A percentile compares a stretch with the other conserved stretches of the same genome.
These are phyloP conservation scores for Didymella sp. DNA, from an alignment of 2,329 filamentous ascomycete species.

Conservation along the genomic window DNA sequence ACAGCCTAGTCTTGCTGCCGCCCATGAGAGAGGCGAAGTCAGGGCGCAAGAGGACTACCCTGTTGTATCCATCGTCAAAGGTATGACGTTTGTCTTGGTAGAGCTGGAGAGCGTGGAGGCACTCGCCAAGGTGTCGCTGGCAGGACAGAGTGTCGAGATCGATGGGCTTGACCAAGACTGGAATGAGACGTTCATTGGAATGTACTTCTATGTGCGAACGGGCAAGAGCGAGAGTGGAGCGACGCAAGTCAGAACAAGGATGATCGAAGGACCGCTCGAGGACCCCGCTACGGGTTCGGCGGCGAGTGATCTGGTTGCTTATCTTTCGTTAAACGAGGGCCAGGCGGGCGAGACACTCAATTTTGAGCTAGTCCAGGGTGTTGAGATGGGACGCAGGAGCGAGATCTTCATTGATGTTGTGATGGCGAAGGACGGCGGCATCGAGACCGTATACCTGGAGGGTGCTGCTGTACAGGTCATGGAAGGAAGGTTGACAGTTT, in stretches of 20 bases:
- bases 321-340: slow-evolving; percentile 53
- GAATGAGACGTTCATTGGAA: slow-evolving; percentile 60
- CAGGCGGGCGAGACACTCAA: slow-evolving; percentile 41
- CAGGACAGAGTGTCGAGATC: slow-evolving; percentile 40
- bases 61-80: slow-evolving; percentile 66
- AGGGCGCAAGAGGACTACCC: slow-evolving; percentile 35
- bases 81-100: slow-evolving; percentile 75
- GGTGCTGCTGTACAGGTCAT: slow-evolving; percentile 54
- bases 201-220: slow-evolving; percentile 66
- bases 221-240: slow-evolving; percentile 38
- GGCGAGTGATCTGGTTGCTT: slow-evolving; percentile 56
- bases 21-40: slow-evolving; percentile 22
- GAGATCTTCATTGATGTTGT: slow-evolving; percentile 57
- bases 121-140: slow-evolving; percentile 56
- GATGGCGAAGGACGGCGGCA: slow-evolving; percentile 46
- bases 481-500: slow-evolving; percentile 39
- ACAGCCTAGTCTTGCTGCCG: slow-evolving; percentile 47
- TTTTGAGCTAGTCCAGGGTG: slow-evolving; percentile 57
- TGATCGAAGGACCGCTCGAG: slow-evolving; percentile 62
- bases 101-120: slow-evolving; percentile 66
- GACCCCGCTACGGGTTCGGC: slow-evolving; percentile 61
- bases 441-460: slow-evolving; percentile 53
- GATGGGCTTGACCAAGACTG: slow-evolving; percentile 57
- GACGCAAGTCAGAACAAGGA: slow-evolving; percentile 62
- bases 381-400: slow-evolving; percentile 61